These are phyloP conservation scores for Aspergillus ochraceus DNA, from an alignment of 2,329 filamentous ascomycete species.

Conservation along the genomic window DNA sequence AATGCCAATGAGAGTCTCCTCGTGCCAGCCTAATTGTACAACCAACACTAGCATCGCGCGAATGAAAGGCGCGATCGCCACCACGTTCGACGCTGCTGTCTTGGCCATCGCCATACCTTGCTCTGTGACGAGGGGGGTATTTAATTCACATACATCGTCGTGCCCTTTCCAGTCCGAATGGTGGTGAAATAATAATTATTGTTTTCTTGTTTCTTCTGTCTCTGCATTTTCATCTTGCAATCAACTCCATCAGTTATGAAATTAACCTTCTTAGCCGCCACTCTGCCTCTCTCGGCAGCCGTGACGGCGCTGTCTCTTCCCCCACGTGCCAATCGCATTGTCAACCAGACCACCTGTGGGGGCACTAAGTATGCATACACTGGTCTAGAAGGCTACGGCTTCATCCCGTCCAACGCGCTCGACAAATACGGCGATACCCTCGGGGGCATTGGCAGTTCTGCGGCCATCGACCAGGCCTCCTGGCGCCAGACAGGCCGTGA, in stretches of 20 bases:
- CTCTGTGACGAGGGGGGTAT: too few relatives aligned
- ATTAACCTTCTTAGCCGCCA: constrained; percentile 12
- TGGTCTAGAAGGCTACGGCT: constrained; percentile 66
- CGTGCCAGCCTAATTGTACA: background rate
- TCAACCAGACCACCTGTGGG: constrained; percentile 58
- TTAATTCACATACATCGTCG: background rate
- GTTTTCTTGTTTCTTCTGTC: background rate
- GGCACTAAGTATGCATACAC: constrained; percentile 66
- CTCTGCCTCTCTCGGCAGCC: constrained; percentile 19
- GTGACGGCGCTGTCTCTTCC: constrained; percentile 13
- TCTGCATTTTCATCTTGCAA: background rate
- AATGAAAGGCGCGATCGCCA: constrained; percentile 5
- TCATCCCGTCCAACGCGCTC: constrained; percentile 55
- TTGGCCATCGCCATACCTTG: background rate
- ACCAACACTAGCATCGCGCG: background rate
- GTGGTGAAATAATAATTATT: background rate
- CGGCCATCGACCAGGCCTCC: constrained; percentile 60
- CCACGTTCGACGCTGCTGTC: constrained; percentile 12
- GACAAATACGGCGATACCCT: constrained; percentile 72
- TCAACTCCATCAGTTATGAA: constrained; percentile 20
- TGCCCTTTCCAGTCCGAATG: background rate
- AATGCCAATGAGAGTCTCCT: background rate
- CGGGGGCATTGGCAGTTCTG: constrained; percentile 65
- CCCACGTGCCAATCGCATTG: constrained; percentile 17
- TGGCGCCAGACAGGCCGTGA: constrained; percentile 57